phyloP scores from a whole-genome alignment of 2,329 filamentous ascomycete species.

The Biscogniauxia marginata region DNA sequence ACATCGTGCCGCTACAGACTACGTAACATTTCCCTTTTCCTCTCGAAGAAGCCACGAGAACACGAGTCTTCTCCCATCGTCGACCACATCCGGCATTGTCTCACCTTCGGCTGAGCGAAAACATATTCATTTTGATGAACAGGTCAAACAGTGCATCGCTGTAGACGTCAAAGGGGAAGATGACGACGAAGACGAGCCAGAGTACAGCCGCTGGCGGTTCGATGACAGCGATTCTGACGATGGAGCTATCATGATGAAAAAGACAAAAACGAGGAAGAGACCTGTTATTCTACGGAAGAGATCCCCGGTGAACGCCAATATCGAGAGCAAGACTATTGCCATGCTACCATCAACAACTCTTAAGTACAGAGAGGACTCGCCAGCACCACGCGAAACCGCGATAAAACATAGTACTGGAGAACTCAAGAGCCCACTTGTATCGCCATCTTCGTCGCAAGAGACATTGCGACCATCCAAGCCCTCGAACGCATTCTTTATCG shows the following conservation, averaged over 20 bases:
- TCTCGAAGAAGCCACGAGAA: slow-evolving; percentile 61
- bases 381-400: slow-evolving; percentile 60
- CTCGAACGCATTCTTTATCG: slow-evolving; percentile 64
- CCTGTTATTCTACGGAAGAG: slow-evolving; percentile 49
- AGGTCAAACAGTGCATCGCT: slow-evolving; percentile 93
- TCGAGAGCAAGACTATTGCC: slow-evolving; percentile 81
- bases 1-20: slow-evolving; percentile 66
- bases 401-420: slow-evolving; percentile 57
- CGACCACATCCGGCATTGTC: slow-evolving; percentile 66
- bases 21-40: slow-evolving; percentile 63
- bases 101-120: slow-evolving; percentile 67
- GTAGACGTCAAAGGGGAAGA: slow-evolving; percentile 82
- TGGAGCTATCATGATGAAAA: slow-evolving; percentile 79
- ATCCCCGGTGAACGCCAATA: slow-evolving; percentile 43
- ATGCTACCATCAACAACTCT: slow-evolving; percentile 84
- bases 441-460: slow-evolving; percentile 79
- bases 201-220: slow-evolving; percentile 35
- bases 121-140: slow-evolving; percentile 95
- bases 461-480: slow-evolving; percentile 71
- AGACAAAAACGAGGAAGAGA: slow-evolving; percentile 55
- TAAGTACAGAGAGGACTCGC: slow-evolving; percentile 78
- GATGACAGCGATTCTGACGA: slow-evolving; percentile 71
- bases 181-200: slow-evolving; percentile 65
- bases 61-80: slow-evolving; percentile 64
- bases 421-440: slow-evolving; percentile 53